A percentile compares a stretch with the other conserved stretches of the same genome.
Evolutionary conservation across 2,329 filamentous ascomycete species (phyloP).

Genomic region (Ascochyta rabiei): DNA sequence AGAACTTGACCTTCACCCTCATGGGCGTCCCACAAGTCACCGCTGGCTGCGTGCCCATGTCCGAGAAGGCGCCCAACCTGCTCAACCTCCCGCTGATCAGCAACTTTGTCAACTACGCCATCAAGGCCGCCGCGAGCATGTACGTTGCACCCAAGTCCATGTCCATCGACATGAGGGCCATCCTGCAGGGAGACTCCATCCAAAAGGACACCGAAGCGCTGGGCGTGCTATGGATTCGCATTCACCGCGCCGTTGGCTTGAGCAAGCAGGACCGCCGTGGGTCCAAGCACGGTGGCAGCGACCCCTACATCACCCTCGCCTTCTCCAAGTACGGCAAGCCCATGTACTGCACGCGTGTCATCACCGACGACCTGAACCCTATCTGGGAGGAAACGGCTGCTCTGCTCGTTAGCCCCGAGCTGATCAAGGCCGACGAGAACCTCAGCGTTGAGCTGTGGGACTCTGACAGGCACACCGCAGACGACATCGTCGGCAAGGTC

Average conservation of each 20-base stretch:
- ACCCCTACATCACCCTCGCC: conserved; percentile 92
- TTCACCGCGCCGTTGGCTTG: conserved; percentile 83
- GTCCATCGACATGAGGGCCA: conserved; percentile 87
- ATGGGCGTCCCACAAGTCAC: conserved; percentile 92
- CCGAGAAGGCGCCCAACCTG: conserved; percentile 89
- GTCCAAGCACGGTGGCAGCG: conserved; percentile 83
- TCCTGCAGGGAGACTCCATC: conserved; percentile 89
- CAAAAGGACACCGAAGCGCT: conserved; percentile 86
- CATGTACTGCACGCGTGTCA: conserved; percentile 96
- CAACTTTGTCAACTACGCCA: conserved; percentile 96
- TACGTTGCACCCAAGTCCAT: conserved; percentile 95
- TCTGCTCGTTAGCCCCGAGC: conserved; percentile 82
- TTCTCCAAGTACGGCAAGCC: conserved; percentile 98
- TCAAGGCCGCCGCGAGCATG: conserved; percentile 80
- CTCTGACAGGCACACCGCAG: conserved; percentile 87
- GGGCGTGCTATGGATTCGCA: conserved; percentile 89
- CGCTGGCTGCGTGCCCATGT: conserved; percentile 88
- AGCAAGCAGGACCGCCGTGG: conserved; percentile 90
- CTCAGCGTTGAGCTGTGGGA: conserved; percentile 96
- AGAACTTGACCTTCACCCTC: conserved; percentile 88
- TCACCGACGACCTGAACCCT: conserved; percentile 91
- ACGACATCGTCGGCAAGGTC: conserved; percentile 94
- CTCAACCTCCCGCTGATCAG: conserved; percentile 91
- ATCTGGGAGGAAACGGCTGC: conserved; percentile 89
- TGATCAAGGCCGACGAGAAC: conserved; percentile 93